These are phyloP conservation scores for Trametes sp. DNA, from an alignment of 1,284 basidiomycete genomes.

Conservation along the genomic window DNA sequence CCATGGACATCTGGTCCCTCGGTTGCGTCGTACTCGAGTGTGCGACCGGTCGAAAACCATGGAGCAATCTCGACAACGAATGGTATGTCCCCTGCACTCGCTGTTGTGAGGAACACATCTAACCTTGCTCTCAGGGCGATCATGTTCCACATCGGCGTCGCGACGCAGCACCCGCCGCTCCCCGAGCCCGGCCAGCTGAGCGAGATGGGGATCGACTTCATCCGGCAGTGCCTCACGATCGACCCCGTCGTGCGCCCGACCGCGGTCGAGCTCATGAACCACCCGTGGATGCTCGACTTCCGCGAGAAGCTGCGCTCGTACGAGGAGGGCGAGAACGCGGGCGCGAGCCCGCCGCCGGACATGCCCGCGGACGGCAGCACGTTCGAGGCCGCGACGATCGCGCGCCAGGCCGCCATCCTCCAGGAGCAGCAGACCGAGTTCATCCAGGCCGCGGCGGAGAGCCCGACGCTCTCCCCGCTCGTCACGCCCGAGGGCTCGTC, in stretches of 20 bases:
- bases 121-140: conserved; percentile 75
- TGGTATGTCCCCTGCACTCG: conserved; percentile 66
- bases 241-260: conserved; percentile 88
- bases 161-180: conserved; percentile 95
- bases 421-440: conserved; percentile 68
- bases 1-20: conserved; percentile 98
- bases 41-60: conserved; percentile 95
- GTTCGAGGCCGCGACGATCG: conserved; percentile 61
- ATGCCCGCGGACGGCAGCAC: conserved; percentile 52
- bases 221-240: conserved; percentile 90
- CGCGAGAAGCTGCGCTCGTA: conserved; percentile 71
- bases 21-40: conserved; percentile 98
- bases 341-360: conserved; percentile 55
- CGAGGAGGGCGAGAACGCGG: conserved; percentile 65
- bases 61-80: conserved; percentile 99
- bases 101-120: background rate
- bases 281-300: conserved; percentile 91
- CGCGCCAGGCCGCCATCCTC: conserved; percentile 61
- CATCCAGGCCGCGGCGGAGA: conserved; percentile 49
- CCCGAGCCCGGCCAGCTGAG: conserved; percentile 93
- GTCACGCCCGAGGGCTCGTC: conserved; percentile 37
- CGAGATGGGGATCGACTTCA: conserved; percentile 92
- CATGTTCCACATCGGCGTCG: conserved; percentile 99
- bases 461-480: conserved; percentile 42
- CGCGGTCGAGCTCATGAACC: conserved; percentile 86